Evolutionary conservation across 78 protist species (phyloP), one percentile per base, ranked within the genome.

Genomic region (Dictyostelium citrinum): DNA sequence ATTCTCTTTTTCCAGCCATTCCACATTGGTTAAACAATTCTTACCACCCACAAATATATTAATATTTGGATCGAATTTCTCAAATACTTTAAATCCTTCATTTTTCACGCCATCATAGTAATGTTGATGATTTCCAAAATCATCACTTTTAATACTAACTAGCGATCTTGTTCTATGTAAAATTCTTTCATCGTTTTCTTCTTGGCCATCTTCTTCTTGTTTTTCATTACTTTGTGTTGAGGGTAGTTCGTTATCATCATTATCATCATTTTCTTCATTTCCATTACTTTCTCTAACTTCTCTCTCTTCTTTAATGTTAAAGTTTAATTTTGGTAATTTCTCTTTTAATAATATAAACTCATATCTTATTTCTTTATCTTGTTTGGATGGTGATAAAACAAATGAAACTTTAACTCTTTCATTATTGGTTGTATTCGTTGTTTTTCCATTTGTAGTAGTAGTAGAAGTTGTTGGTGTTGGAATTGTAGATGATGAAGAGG

Each of bases 41-140:
- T 78, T 88, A 14, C 93, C 80, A 31, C 93, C 93, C 0, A 88
- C 93, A 60, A 27, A 88, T n/a, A 88, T 7, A 8, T 88, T 88
- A 0, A 43, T 46, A 24, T 8, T 17, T n/a, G 16, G n/a, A 41
- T 76, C n/a, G 3, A 58, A n/a, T 24, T 78, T 43, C 5, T 29
- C 82, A 74, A 41, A 84, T 22, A 58, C 91, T 24, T 71, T 45
- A 8, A 22, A 24, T 83, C 90, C 68, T 22, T 29, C 29, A n/a
- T 67, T 31, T 82, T 24, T 82, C 9, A 31, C 70, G 46, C 64
- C 16, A 58, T 82, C 17, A n/a, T 31, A 11, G 49, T 83, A 39
- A 22, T 83, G 71, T 20, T 72, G 76, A 22, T 51, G 81, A 51
- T 75, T n/a, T 35, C 77, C 24, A 31, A 31, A 49, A 70, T 84